Conservation (phyloP, 2,329 filamentous ascomycete genomes). For the Lasiodiplodia hormozganensis region DNA sequence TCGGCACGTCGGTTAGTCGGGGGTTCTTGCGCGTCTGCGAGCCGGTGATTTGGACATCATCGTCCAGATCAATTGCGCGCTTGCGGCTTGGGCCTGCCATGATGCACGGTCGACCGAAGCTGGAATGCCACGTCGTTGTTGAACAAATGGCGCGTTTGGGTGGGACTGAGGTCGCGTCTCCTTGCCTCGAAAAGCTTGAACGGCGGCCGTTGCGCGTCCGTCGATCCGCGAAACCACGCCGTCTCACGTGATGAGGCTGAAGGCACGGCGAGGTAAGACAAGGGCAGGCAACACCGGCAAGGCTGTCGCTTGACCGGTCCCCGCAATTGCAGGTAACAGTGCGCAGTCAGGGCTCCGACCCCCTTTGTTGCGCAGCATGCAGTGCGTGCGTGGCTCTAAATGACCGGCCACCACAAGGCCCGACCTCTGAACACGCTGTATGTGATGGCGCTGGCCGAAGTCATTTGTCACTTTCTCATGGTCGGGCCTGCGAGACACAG, state of each 20-base stretch:
- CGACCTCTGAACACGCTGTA: not conserved
- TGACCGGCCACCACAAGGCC: slow-evolving; percentile 3
- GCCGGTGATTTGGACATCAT: slow-evolving; percentile 28
- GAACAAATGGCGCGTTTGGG: not conserved
- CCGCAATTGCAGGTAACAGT: slow-evolving; percentile 12
- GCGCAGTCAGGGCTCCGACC: not conserved
- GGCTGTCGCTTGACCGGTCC: slow-evolving; percentile 11
- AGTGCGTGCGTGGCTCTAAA: slow-evolving; percentile 8
- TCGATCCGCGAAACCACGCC: slow-evolving; percentile 4
- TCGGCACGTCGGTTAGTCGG: slow-evolving; percentile 8
- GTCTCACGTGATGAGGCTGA: slow-evolving; percentile 21
- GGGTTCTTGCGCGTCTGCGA: slow-evolving; percentile 23
- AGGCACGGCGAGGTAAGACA: not conserved
- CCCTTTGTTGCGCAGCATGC: too few relatives aligned
- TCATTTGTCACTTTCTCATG: slow-evolving; percentile 21
- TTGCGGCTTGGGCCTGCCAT: slow-evolving; percentile 39
- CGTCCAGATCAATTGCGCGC: slow-evolving; percentile 45
- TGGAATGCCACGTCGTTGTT: not conserved
- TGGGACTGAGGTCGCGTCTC: not conserved
- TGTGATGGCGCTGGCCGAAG: slow-evolving; percentile 1
- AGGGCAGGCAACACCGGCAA: slow-evolving; percentile 9
- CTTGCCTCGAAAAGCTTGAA: slow-evolving; percentile 9
- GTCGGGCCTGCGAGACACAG: slow-evolving; percentile 9
- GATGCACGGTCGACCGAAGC: not conserved
- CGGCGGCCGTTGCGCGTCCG: slow-evolving; percentile 3